Evolutionary conservation across 2,329 filamentous ascomycete species (phyloP), one percentile per base, ranked within the genome.

Genomic region (Reticulascus tulasneorum): DNA sequence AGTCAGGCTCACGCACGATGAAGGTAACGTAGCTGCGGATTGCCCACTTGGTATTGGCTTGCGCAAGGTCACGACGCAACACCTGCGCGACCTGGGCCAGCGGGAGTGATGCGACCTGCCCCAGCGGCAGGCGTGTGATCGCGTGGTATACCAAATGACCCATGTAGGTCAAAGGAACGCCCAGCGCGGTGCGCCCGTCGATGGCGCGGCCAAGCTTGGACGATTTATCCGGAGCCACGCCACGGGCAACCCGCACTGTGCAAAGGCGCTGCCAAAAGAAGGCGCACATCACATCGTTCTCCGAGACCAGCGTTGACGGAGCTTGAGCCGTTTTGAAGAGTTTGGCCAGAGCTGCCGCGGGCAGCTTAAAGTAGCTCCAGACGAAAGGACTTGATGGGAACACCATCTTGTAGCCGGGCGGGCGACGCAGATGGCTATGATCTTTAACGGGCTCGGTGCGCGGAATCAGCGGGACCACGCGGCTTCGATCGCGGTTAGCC

Each of bases 251-350:
- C 21, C 58, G 50, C 21, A 51, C 49, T 2, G 42, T 37, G 28
- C 46, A 47, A 10, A 61, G 33, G 11, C 51, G 42, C 44, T 59
- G 45, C 58, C 58, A 62, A 40, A 49, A 54, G 17, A 62, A 51
- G 10, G 59, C 59, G 28, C 47, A 50, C 5, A 62, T 36, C 12
- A 50, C 52, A 33, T 62, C 59, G 35, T 59, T 51, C 6, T 44
- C 43, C 3, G 53, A 52, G 32, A 55, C 47, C 36, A 48, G 50
- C 11, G 45, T 44, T n/a, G n/a, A n/a, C n/a, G n/a, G n/a, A n/a
- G n/a, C n/a, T n/a, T n/a, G n/a, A n/a, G n/a, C n/a, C n/a, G n/a
- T n/a, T n/a, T n/a, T n/a, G n/a, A n/a, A n/a, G 1, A 54, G 12
- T 12, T 26, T 15, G 24, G 24, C 24, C 24, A 12, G 12, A 15